Conservation (phyloP, 106 monocot species). For the Allium sativum region DNA sequence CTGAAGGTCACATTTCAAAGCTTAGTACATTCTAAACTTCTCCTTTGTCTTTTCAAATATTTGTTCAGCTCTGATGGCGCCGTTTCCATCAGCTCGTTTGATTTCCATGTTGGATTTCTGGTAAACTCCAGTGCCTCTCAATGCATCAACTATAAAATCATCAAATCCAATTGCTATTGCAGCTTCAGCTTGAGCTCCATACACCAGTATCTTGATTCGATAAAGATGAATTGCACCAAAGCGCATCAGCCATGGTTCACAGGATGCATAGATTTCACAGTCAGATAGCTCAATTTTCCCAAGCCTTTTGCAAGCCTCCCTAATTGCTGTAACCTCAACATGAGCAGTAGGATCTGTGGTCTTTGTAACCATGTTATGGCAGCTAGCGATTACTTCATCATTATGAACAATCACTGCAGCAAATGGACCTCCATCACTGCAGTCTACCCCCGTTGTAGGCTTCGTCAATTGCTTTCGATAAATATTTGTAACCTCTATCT, state of each 20-base stretch:
- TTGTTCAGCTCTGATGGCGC: slow-evolving; percentile 73
- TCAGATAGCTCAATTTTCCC: slow-evolving; percentile 76
- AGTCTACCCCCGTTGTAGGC: slow-evolving; percentile 85
- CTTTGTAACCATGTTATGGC: slow-evolving; percentile 89
- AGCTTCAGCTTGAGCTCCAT: slow-evolving; percentile 83
- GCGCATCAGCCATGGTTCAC: slow-evolving; percentile 91
- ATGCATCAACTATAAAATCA: slow-evolving; percentile 77
- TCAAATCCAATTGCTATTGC: slow-evolving; percentile 90
- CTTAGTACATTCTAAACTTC: slow-evolving; percentile 77
- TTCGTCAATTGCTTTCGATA: slow-evolving; percentile 76
- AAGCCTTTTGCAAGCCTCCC: slow-evolving; percentile 90
- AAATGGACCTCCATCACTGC: slow-evolving; percentile 91
- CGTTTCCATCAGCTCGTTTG: slow-evolving; percentile 64
- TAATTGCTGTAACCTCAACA: slow-evolving; percentile 89
- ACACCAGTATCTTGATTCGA: slow-evolving; percentile 73
- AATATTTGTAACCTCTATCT: slow-evolving; percentile 78
- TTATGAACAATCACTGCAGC: slow-evolving; percentile 85
- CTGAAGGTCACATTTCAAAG: no score
- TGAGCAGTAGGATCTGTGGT: slow-evolving; percentile 87
- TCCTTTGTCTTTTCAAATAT: slow-evolving; percentile 81
- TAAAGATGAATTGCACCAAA: slow-evolving; percentile 90
- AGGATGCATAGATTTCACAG: slow-evolving; percentile 86
- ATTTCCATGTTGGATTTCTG: slow-evolving; percentile 77
- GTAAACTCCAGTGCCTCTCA: slow-evolving; percentile 64
- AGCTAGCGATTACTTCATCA: slow-evolving; percentile 70